Evolutionary conservation across 257 asterid genomes (phyloP), one percentile per base, ranked within the genome.

Genomic region (Jacaranda mimosifolia): DNA sequence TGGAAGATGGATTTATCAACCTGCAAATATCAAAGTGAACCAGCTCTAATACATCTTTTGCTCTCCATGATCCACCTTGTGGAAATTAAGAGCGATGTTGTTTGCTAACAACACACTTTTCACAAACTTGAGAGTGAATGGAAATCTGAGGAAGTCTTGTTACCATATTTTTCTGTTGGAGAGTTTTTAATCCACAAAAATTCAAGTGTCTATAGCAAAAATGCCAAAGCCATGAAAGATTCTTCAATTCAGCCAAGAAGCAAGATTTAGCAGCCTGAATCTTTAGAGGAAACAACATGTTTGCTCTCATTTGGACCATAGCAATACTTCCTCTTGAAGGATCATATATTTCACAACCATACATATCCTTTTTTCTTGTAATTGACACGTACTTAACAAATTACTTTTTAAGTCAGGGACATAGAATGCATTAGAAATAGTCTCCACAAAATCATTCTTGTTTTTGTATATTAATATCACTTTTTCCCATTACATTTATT

Each of bases 401-500:
- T 26, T 26, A 2, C 32, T 26, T 26, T 26, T 26, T 26, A 72
- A 42, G 9, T 5, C 3, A 8, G 46, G 46, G 9, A 42, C 46
- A 42, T 42, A 42, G 3, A 42, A 42, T 8, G 9, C 46, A 32
- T 52, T 56, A 71, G 51, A 71, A 8, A 55, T 71, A 1, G 36
- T 71, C 32, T 71, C 65, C 15, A 51, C 52, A 53, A 57, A 71
- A 32, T 49, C 51, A 63, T 63, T 63, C 63, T 74, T 76, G 49
- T 49, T 45, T 67, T 8, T 14, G 5, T 26, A 76, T 76, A 0
- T 43, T 46, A 0, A 53, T 36, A 9, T 76, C 39, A 3, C 74
- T 26, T 57, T 67, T 76, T 3, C 32, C 32, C 32, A 26, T 26
- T 26, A 26, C 32, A 26, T 26, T 26, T 26, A 26, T 2, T 26